phyloP scores from a whole-genome alignment of 2,329 filamentous ascomycete species.

The Aspergillus fischeri region DNA sequence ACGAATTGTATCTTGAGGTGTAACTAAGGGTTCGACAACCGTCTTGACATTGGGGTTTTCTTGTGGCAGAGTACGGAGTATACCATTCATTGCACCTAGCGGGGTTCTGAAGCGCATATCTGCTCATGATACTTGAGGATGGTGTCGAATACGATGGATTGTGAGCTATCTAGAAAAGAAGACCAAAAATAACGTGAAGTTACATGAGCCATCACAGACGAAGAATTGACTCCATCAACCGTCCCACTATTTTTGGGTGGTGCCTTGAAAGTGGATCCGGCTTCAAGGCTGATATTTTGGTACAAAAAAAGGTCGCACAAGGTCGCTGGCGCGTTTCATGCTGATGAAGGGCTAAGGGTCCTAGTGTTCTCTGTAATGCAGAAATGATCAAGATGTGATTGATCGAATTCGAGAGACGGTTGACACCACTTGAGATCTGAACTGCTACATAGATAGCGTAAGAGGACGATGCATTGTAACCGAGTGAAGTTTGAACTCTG shows the following conservation, averaged over 20 bases:
- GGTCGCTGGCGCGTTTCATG: not conserved
- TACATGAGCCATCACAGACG: not conserved
- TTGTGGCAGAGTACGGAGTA: not conserved
- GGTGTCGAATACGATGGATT: too few species aligned
- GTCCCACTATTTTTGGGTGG: not conserved
- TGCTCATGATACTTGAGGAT: not conserved
- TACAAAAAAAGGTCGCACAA: not conserved
- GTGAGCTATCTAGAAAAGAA: too few species aligned
- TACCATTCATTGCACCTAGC: not conserved
- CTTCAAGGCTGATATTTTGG: not conserved
- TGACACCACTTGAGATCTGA: too few species aligned
- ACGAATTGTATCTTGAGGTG: constrained; percentile 29
- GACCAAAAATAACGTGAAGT: not conserved
- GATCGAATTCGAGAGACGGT: not conserved
- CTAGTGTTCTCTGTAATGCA: not conserved
- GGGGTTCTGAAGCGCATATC: not conserved
- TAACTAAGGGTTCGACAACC: not conserved
- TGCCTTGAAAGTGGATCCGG: not conserved
- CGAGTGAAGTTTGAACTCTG: not conserved
- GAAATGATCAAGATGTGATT: not conserved
- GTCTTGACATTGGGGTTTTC: too few species aligned
- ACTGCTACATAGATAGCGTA: too few species aligned
- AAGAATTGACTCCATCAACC: not conserved
- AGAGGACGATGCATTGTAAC: not conserved
- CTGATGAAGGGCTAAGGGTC: not conserved